A percentile compares a stretch with the other conserved stretches of the same genome.
phyloP scores from a whole-genome alignment of 2,329 filamentous ascomycete genomes.

The Neoscytalidium dimidiatum region DNA sequence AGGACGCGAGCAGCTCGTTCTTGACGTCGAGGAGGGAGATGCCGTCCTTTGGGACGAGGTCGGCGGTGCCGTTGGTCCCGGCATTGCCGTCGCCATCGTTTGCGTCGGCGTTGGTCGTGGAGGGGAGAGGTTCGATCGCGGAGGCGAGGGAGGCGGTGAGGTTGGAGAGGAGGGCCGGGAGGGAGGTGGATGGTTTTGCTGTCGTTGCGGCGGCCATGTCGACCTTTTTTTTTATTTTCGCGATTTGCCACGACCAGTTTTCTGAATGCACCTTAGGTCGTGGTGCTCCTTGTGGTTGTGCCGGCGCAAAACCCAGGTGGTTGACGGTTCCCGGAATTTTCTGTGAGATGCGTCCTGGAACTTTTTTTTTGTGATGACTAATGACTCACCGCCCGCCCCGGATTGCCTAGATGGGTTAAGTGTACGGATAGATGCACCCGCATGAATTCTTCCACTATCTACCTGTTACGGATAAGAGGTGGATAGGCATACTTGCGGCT shows the following conservation, averaged over 20 bases:
- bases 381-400: background rate
- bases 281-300: background rate
- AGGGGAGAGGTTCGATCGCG: conserved; percentile 51
- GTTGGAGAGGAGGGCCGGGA: conserved; percentile 42
- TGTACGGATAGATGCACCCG: too few relatives aligned
- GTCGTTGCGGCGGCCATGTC: conserved; percentile 22
- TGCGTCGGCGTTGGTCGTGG: background rate
- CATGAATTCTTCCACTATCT: too few relatives aligned
- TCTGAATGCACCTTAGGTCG: too few relatives aligned
- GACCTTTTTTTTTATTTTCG: too few relatives aligned
- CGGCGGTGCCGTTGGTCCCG: conserved; percentile 48
- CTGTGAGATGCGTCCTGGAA: background rate
- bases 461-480: too few relatives aligned
- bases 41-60: conserved; percentile 77
- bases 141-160: conserved; percentile 66
- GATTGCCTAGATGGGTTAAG: too few relatives aligned
- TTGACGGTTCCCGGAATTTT: background rate
- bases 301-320: too few relatives aligned
- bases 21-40: conserved; percentile 95
- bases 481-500: too few relatives aligned
- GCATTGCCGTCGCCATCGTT: background rate
- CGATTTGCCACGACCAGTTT: too few relatives aligned
- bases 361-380: background rate
- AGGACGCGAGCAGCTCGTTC: conserved; percentile 95
- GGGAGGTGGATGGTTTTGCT: conserved; percentile 33